Percentiles rank a stretch among this genome's conserved stretches.
Evolutionary conservation across 2,329 filamentous ascomycete species (phyloP).

Genomic region (Clonostachys rosea): DNA sequence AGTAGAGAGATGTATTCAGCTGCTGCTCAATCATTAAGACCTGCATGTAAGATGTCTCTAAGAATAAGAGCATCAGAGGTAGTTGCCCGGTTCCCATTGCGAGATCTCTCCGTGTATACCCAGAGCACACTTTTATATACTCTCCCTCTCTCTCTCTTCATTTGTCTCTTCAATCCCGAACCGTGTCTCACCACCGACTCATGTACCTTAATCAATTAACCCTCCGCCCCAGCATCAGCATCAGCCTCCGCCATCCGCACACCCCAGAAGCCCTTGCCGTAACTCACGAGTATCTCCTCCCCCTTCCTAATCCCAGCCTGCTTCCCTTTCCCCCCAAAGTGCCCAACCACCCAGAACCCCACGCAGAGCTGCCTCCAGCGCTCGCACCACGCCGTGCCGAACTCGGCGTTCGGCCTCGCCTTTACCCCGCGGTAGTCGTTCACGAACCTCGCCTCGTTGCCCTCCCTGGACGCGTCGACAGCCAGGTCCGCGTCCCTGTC

Average conservation of each 20-base stretch:
- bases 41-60: too few species aligned
- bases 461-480: slow-evolving; percentile 52
- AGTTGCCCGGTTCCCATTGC: too few species aligned
- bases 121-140: too few species aligned
- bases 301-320: slow-evolving; percentile 46
- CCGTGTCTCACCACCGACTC: too few species aligned
- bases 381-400: slow-evolving; percentile 52
- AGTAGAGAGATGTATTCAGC: too few species aligned
- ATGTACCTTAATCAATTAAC: too few species aligned
- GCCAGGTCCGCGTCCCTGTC: slow-evolving; percentile 51
- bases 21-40: too few species aligned
- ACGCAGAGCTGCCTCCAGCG: slow-evolving; percentile 47
- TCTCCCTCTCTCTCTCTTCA: too few species aligned
- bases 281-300: slow-evolving; percentile 61
- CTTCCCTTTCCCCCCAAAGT: slow-evolving; percentile 15
- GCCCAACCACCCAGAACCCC: slow-evolving; percentile 48
- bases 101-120: too few species aligned
- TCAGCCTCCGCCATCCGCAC: slow-evolving; percentile 25
- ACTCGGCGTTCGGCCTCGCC: slow-evolving; percentile 51
- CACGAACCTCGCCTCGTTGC: slow-evolving; percentile 62
- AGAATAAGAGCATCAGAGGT: too few species aligned
- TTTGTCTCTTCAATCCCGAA: too few species aligned
- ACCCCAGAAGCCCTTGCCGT: slow-evolving; percentile 65
- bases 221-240: background rate
- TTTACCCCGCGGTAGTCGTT: slow-evolving; percentile 62